Conservation (phyloP, 306 rosid species). For the Prunus mira region DNA sequence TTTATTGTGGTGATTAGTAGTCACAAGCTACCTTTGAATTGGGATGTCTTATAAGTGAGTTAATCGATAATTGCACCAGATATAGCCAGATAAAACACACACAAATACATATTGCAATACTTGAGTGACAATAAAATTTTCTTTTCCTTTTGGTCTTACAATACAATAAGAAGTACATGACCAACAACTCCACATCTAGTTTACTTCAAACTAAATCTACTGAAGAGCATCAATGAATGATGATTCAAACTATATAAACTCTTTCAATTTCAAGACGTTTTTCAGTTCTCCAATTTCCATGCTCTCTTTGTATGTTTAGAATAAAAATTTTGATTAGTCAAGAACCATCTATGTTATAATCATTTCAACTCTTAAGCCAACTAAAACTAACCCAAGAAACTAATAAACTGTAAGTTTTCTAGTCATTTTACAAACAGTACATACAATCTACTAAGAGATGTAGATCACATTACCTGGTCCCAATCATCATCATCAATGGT, state of each 20-base stretch:
- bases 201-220: neutral
- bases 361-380: neutral
- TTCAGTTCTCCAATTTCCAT: neutral
- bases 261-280: neutral
- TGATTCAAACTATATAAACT: neutral
- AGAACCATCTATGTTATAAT: neutral
- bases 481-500: slow-evolving; percentile 94
- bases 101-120: no score
- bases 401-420: neutral
- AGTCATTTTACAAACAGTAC: neutral
- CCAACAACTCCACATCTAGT: neutral
- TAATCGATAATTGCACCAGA: no score
- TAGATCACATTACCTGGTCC: slow-evolving; percentile 73
- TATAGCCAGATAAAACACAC: no score
- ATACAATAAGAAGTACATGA: neutral
- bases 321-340: neutral
- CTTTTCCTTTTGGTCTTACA: neutral
- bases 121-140: neutral
- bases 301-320: neutral
- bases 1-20: neutral
- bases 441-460: slow-evolving; percentile 7
- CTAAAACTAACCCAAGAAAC: neutral
- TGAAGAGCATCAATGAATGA: neutral
- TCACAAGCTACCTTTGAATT: no score
- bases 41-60: no score